Conservation (phyloP, 164 flowering plant species). For the Buxus sempervirens region DNA sequence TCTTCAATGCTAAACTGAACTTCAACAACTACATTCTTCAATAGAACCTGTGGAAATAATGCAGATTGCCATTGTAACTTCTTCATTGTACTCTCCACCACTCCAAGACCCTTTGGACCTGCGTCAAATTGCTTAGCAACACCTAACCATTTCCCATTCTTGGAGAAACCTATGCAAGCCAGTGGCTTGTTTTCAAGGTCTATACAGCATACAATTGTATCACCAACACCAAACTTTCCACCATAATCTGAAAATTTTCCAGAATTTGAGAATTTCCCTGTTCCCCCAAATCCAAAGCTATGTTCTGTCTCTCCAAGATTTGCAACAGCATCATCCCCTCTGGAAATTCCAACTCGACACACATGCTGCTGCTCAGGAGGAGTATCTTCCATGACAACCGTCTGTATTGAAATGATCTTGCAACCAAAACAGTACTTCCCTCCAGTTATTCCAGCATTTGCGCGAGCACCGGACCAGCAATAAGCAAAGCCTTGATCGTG, state of each 20-base stretch:
- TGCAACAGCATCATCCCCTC: conserved; percentile 49
- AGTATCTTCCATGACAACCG: conserved; percentile 58
- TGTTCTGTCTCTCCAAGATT: conserved; percentile 50
- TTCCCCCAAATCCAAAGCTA: conserved; percentile 61
- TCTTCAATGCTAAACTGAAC: conserved; percentile 58
- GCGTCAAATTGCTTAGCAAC: conserved; percentile 45
- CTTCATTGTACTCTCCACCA: conserved; percentile 27
- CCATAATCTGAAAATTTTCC: conserved; percentile 50
- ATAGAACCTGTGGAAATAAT: conserved; percentile 53
- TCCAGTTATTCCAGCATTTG: conserved; percentile 46
- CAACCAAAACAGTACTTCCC: conserved; percentile 69
- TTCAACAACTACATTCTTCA: conserved; percentile 61
- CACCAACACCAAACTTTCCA: conserved; percentile 51
- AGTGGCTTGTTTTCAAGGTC: conserved; percentile 47
- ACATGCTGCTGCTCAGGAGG: conserved; percentile 47
- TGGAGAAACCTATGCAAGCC: conserved; percentile 48
- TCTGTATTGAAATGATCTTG: conserved; percentile 46
- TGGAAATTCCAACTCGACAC: conserved; percentile 59
- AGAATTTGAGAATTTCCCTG: conserved; percentile 50
- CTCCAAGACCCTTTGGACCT: conserved; percentile 38
- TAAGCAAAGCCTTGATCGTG: conserved; percentile 57
- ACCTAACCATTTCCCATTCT: conserved; percentile 65
- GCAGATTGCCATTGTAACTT: conserved; percentile 42
- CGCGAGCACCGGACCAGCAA: conserved; percentile 77
- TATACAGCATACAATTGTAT: conserved; percentile 54